Evolutionary conservation across 2,329 filamentous ascomycete species (phyloP), one percentile per base, ranked within the genome.

Genomic region (Phyllosticta capitalensis): DNA sequence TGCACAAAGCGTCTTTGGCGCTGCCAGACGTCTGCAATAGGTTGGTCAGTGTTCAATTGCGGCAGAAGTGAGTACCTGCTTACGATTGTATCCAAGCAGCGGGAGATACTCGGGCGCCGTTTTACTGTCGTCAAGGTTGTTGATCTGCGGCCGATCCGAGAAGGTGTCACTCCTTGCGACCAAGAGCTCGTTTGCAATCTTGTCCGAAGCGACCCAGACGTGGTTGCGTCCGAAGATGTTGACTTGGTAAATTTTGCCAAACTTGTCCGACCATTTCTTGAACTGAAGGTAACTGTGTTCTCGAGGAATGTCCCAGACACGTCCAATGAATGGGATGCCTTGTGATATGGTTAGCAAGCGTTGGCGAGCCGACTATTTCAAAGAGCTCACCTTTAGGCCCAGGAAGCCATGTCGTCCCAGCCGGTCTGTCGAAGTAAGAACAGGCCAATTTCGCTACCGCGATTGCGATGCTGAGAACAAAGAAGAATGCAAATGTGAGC

Each of bases 171-270:
- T 52, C 1, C 60, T 38, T 19, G 48, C 55, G 6, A 48, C 56
- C 4, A 61, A 20, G 21, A 61, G 45, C n/a, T 61, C 60, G n/a
- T 61, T 45, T 2, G 60, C 60, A n/a, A 61, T 59, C 19, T 56
- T 26, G 22, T 61, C 60, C 7, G 49, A 54, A 10, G 60, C 30
- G 9, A 61, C 38, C 19, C 24, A 58, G 20, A 61, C 50, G 30
- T 61, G 60, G 22, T 58, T 59, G 14, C 26, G n/a, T 0, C 60
- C 55, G 21, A 61, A 54, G n/a, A 61, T 48, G 5, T 53, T 58
- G 14, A 59, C 52, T 17, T 57, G 30, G 28, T 55, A 58, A 10
- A 61, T 55, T 9, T 30, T 30, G 3, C 60, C 60, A 28, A 58
- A 61, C 28, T 61, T 19, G 2, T 55, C 30, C 7, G 55, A 54